phyloP scores from a whole-genome alignment of 768 basidiomycete species.

The Tricholoma hemisulphureum region DNA sequence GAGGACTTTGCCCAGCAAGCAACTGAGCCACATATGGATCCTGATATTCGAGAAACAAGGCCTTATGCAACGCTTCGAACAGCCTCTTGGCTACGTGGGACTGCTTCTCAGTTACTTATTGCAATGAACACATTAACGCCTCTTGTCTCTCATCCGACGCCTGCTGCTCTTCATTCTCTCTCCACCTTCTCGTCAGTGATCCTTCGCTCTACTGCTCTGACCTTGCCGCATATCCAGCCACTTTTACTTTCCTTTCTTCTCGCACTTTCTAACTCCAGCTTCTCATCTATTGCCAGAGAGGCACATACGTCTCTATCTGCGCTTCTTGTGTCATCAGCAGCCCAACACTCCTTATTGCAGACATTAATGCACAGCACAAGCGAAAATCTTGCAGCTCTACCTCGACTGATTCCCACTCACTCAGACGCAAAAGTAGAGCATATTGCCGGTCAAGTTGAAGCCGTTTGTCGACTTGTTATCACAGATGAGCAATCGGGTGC shows the following conservation, averaged over 20 bases:
- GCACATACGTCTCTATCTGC: conserved; percentile 48
- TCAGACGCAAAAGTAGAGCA: conserved; percentile 77
- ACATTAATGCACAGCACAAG: conserved; percentile 59
- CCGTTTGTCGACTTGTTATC: conserved; percentile 57
- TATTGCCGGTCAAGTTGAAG: conserved; percentile 62
- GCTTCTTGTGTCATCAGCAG: conserved; percentile 44
- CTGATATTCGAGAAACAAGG: conserved; percentile 21
- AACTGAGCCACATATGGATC: conserved; percentile 17
- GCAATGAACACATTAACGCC: conserved; percentile 76
- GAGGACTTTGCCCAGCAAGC: conserved; percentile 55
- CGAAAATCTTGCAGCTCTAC: conserved; percentile 67
- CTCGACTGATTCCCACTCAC: conserved; percentile 65
- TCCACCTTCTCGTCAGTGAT: conserved; percentile 52
- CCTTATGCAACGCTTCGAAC: conserved; percentile 59
- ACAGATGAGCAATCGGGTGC: conserved; percentile 13
- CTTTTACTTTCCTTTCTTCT: conserved; percentile 73
- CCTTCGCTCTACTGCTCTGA: conserved; percentile 53
- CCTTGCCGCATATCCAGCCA: conserved; percentile 66
- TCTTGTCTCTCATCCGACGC: conserved; percentile 68
- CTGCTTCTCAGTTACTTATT: conserved; percentile 78
- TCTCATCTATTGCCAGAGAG: conserved; percentile 47
- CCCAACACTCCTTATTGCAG: conserved; percentile 48
- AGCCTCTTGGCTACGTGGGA: conserved; percentile 76
- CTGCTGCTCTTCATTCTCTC: conserved; percentile 60
- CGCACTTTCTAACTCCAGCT: conserved; percentile 62